Conservation (phyloP, 352 stramenopile species). For the Pythium graminicola region DNA sequence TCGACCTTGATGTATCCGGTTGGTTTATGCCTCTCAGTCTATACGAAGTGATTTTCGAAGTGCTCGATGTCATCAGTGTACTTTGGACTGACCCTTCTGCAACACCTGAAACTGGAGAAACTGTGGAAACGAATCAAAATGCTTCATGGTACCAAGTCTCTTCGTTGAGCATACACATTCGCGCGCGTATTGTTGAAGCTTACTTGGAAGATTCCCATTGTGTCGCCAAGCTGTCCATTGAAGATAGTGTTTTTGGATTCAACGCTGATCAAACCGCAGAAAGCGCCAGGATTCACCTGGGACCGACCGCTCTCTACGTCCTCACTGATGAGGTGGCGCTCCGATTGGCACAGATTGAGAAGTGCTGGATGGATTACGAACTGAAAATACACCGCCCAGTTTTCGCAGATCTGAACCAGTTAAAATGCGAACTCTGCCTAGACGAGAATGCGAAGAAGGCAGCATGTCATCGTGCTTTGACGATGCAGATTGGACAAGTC, state of each 20-base stretch:
- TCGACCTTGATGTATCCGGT: conserved; percentile 62
- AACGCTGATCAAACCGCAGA: conserved; percentile 54
- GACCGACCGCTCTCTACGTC: conserved; percentile 75
- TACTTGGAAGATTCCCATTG: conserved; percentile 85
- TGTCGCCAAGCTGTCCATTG: conserved; percentile 79
- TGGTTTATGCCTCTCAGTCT: conserved; percentile 76
- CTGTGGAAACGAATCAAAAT: not conserved
- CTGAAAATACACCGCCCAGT: conserved; percentile 37
- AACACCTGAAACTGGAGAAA: conserved; percentile 9
- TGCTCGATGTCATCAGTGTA: conserved; percentile 62
- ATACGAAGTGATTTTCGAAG: conserved; percentile 64
- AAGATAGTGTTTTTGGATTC: conserved; percentile 69
- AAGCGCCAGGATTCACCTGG: conserved; percentile 61
- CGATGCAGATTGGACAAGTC: conserved; percentile 68
- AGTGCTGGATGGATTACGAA: conserved; percentile 74
- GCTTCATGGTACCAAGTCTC: conserved; percentile 57
- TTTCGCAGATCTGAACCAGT: conserved; percentile 25
- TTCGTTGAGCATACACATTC: conserved; percentile 65
- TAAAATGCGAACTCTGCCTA: conserved; percentile 51
- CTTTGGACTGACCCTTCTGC: conserved; percentile 44
- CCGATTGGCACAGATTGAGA: conserved; percentile 76
- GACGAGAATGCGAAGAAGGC: conserved; percentile 52
- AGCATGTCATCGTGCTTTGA: conserved; percentile 55
- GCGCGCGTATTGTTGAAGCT: conserved; percentile 71
- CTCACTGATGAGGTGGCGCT: conserved; percentile 83